Evolutionary conservation across 441 rosid genomes (phyloP).

Genomic region (Adansonia gregorii): DNA sequence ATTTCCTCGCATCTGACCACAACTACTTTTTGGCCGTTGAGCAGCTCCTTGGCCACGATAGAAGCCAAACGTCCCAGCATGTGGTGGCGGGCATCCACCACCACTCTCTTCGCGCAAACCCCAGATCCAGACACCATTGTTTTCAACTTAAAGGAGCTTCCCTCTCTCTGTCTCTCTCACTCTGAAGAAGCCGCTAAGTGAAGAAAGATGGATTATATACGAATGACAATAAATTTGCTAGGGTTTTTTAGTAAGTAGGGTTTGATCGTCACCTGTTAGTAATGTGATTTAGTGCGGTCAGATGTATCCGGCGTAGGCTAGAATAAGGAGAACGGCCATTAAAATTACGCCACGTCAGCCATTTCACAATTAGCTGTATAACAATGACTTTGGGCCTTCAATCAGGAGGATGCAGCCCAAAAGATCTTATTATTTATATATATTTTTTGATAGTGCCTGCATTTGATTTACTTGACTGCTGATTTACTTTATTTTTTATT

Average conservation of each 20-base stretch:
- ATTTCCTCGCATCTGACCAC: conserved; percentile 68
- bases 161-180: neutral
- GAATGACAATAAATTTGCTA: neutral
- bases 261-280: neutral
- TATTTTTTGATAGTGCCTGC: no score
- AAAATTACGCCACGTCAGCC: neutral
- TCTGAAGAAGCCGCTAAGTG: neutral
- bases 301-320: neutral
- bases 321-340: neutral
- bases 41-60: conserved; percentile 63
- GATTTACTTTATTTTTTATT: no score
- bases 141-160: conserved; percentile 1
- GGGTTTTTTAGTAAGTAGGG: neutral
- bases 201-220: neutral
- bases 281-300: neutral
- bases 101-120: conserved; percentile 53
- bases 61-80: conserved; percentile 66
- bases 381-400: neutral
- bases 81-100: conserved; percentile 71
- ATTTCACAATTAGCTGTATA: neutral
- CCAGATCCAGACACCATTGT: conserved; percentile 68
- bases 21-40: conserved; percentile 64
- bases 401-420: neutral
- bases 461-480: no score
- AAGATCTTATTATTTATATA: neutral